Percentiles rank a stretch among this genome's conserved stretches.
Conservation (phyloP, 768 basidiomycete species). For the Hypholoma fasciculare region DNA sequence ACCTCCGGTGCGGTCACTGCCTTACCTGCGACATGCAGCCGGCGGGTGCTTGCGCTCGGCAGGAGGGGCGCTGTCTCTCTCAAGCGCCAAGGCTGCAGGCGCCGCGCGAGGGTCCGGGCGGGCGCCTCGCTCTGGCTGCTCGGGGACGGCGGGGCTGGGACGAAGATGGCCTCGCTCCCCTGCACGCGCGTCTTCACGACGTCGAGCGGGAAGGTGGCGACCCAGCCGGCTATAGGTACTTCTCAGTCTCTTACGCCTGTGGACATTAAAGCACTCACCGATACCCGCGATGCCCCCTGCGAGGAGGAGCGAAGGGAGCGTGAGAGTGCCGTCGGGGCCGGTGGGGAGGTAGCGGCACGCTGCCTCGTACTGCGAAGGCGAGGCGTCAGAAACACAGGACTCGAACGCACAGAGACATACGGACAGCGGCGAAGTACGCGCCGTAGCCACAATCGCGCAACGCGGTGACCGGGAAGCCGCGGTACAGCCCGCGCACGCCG, state of each 20-base stretch:
- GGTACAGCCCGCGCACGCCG: conserved; percentile 71
- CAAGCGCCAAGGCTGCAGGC: neutral
- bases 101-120: neutral
- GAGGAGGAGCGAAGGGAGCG: conserved; percentile 60
- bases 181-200: conserved; percentile 91
- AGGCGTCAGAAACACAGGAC: neutral
- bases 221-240: conserved; percentile 57
- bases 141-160: neutral
- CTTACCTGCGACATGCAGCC: neutral
- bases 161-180: conserved; percentile 33
- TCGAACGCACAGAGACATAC: conserved; percentile 15
- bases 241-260: too few species aligned
- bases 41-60: neutral
- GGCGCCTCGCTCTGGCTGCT: neutral
- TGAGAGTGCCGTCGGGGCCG: neutral
- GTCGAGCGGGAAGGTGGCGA: conserved; percentile 84
- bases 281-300: conserved; percentile 81
- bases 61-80: neutral
- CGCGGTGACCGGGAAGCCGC: conserved; percentile 73
- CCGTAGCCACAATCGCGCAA: conserved; percentile 83
- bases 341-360: conserved; percentile 1
- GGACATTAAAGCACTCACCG: conserved; percentile 24
- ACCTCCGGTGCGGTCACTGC: neutral
- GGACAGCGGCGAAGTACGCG: conserved; percentile 78
- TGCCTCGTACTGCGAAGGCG: conserved; percentile 3